Evolutionary conservation across 768 basidiomycete genomes (phyloP), one percentile per base, ranked within the genome.

Genomic region (Leccinum disarticulatum): DNA sequence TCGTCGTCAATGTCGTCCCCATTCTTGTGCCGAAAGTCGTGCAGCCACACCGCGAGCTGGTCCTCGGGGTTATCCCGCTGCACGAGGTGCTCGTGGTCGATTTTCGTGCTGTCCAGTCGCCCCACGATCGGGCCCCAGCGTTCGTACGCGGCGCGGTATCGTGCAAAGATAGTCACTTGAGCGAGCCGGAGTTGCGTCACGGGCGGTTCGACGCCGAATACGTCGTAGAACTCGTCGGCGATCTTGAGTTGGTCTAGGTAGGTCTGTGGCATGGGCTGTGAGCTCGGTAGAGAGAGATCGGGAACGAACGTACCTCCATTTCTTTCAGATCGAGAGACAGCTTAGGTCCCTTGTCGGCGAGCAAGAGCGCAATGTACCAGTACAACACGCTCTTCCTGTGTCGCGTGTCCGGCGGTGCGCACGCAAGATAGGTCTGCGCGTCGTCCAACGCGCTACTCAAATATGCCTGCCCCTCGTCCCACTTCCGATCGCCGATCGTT

Each of bases 381-480:
- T 84, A 83, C 13, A 82, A 66, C 4, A 87, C 80, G 38, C 78
- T 81, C 72, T 81, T 81, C 79, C 85, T 82, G 64, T 86, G 77
- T 14, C 83, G 75, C 52, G 82, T 81, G 64, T 88, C 87, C 1
- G 86, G 87, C 0, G 87, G 85, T 0, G 86, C 84, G 49, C 82
- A 71, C 0, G 74, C 71, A 3, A 86, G 74, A 67, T 82, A 88
- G 2, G 72, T 71, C 63, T 83, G 83, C 14, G 86, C 77, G 62
- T 88, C 86, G 31, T 87, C 84, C 61, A 81, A 68, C 0, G 87
- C 85, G 50, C 82, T 85, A 64, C 74, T 80, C 58, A 88, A 65
- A 61, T 86, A 83, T 1, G 86, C 84, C 46, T 83, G 78, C 0
- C 85, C 87, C 62, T 87, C 83, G 15, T 84, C 81, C 79, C 81